phyloP scores from a whole-genome alignment of 163 green algal species.

The Dunaliella salina region DNA sequence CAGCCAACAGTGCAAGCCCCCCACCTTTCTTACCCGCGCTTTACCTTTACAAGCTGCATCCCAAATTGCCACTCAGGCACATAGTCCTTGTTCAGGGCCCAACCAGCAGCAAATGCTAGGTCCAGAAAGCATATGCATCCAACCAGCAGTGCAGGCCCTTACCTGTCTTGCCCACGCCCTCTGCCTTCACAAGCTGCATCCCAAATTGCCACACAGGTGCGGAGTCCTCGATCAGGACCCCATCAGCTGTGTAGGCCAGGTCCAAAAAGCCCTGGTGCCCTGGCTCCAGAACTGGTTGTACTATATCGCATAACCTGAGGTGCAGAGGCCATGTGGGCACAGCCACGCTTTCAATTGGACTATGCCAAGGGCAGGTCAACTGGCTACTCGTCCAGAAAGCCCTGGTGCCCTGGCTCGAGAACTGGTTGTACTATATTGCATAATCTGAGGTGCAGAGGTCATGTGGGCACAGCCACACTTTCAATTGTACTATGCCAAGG shows the following conservation, averaged over 20 bases:
- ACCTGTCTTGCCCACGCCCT: constrained; percentile 45
- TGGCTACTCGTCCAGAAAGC: too few species aligned
- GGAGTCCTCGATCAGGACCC: constrained; percentile 32
- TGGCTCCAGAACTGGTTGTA: constrained; percentile 31
- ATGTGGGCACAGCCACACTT: too few species aligned
- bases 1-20: constrained; percentile 23
- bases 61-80: constrained; percentile 38
- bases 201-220: constrained; percentile 39
- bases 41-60: constrained; percentile 31
- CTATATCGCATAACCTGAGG: constrained; percentile 29
- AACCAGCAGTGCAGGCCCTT: constrained; percentile 20
- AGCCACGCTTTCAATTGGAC: too few species aligned
- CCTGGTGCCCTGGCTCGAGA: too few species aligned
- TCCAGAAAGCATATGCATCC: constrained; percentile 36
- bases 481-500: too few species aligned
- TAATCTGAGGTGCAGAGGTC: too few species aligned
- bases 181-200: constrained; percentile 35
- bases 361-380: too few species aligned
- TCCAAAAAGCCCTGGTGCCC: constrained; percentile 40
- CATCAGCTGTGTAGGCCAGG: constrained; percentile 27
- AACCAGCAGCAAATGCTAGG: constrained; percentile 21
- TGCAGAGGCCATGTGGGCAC: too few species aligned
- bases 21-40: constrained; percentile 41
- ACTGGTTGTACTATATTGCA: too few species aligned
- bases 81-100: constrained; percentile 30